Conservation (phyloP, 331 rosid genomes). For the Ulmus americana region DNA sequence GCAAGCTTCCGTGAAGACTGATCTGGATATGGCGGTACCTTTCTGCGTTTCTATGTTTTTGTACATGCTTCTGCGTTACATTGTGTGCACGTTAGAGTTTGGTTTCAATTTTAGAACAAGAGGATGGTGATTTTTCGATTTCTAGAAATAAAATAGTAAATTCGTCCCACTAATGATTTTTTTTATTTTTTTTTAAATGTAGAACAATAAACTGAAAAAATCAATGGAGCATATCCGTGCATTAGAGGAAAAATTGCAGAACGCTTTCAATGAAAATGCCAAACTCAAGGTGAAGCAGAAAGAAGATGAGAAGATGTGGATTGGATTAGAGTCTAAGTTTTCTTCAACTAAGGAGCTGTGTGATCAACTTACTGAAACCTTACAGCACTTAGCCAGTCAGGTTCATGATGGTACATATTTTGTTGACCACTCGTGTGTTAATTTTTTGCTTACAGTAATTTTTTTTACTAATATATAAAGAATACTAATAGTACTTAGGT, state of each 20-base stretch:
- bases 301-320: conserved; percentile 89
- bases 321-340: conserved; percentile 75
- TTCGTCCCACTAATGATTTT: neutral
- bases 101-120: neutral
- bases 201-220: conserved; percentile 77
- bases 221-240: conserved; percentile 55
- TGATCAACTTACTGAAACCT: conserved; percentile 73
- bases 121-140: neutral
- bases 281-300: conserved; percentile 87
- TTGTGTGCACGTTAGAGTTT: conserved; percentile 1
- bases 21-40: conserved; percentile 82
- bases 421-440: conserved; percentile 3
- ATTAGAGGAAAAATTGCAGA: conserved; percentile 80
- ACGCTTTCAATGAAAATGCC: conserved; percentile 73
- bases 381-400: conserved; percentile 61
- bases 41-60: conserved; percentile 17
- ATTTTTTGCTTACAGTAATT: neutral
- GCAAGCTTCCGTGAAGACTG: conserved; percentile 86
- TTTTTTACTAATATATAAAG: no score
- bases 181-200: conserved; percentile 1
- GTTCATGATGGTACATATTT: conserved; percentile 66
- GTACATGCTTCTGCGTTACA: neutral
- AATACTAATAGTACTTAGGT: no score
- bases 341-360: conserved; percentile 77
- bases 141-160: neutral